Base-by-base conservation (phyloP, 106 monocot genomes). In the Dioscorea alata region DNA sequence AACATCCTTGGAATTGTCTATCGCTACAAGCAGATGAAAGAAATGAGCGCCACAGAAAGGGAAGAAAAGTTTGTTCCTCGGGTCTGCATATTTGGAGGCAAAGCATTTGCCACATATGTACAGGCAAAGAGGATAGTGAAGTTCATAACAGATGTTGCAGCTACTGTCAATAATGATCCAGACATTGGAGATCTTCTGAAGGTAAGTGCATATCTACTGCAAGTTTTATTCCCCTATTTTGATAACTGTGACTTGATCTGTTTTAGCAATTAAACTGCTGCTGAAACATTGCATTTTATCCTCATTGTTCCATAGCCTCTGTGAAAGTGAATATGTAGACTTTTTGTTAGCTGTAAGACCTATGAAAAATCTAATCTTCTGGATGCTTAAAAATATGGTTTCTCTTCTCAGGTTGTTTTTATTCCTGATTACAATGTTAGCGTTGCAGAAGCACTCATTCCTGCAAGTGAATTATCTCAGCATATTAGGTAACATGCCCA, bases 11-110 rank as follows among this genome's bases (percentile, higher is more conserved):
- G 97, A 67, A 99, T 99, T 52, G 86, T 99, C 31, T 90, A 92
- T 59, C 86, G 97, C 28, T 99, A 92, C 70, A 99, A 92, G 79
- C 87, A 92, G 76, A 92, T 93, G 89, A 99, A 99, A 71, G 97
- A 99, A 82, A 87, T 99, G 92, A 81, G 64, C 65, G 60, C 86
- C 0, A 50, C 87, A 87, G 81, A 92, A 59, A 89, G 92, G 50
- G 60, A 62, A 57, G 71, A 75, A 24, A 83, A 64, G 60, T 92
- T 81, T 80, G 89, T 85, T 65, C 99, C 90, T 63, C 74, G 90
- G 59, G 99, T 99, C 20, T 99, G 90, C 70, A 99, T 99, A 73
- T 99, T 99, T 78, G 93, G 99, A 48, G 99, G 99, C n/a, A 99
- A 99, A 93, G 99, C 99, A 68, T 99, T 99, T 81, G 81, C 99